These are phyloP conservation scores for Auricularia auricula-judae DNA, from an alignment of 768 basidiomycete species.

Conservation along the genomic window DNA sequence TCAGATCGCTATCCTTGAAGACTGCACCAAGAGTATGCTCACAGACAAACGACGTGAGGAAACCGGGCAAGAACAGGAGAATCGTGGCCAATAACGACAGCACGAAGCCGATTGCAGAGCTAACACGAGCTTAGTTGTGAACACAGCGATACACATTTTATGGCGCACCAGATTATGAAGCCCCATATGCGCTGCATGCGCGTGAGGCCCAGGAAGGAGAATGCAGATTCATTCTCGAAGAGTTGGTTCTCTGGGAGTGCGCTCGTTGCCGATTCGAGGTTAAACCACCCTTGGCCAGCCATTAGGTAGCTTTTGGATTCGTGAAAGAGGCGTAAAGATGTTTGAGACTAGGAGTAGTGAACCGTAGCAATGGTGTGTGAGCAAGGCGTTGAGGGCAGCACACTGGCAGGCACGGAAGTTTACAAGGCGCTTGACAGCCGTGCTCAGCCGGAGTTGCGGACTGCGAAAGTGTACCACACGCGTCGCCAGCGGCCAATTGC, in stretches of 20 bases:
- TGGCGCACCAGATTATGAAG: slow-evolving; percentile 66
- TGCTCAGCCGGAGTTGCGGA: neutral
- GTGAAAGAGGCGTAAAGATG: neutral
- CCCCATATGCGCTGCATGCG: slow-evolving; percentile 77
- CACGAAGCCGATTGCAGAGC: slow-evolving; percentile 63
- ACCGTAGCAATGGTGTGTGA: no score
- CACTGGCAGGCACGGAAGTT: neutral
- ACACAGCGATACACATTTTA: neutral
- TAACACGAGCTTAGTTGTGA: slow-evolving; percentile 19
- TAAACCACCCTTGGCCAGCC: slow-evolving; percentile 74
- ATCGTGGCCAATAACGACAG: slow-evolving; percentile 72
- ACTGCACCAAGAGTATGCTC: slow-evolving; percentile 19
- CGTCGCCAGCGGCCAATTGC: neutral
- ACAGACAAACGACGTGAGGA: slow-evolving; percentile 64
- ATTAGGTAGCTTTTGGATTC: slow-evolving; percentile 16
- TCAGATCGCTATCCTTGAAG: neutral
- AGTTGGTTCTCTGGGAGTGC: slow-evolving; percentile 67
- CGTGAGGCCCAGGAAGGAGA: slow-evolving; percentile 67
- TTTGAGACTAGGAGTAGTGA: no score
- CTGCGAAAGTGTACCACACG: neutral
- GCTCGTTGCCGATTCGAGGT: slow-evolving; percentile 57
- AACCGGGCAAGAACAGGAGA: slow-evolving; percentile 56
- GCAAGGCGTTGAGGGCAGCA: neutral
- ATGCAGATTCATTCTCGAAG: slow-evolving; percentile 86
- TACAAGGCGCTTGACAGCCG: no score